phyloP scores from a whole-genome alignment of 2,329 filamentous ascomycete genomes.

The Diaporthe citri region DNA sequence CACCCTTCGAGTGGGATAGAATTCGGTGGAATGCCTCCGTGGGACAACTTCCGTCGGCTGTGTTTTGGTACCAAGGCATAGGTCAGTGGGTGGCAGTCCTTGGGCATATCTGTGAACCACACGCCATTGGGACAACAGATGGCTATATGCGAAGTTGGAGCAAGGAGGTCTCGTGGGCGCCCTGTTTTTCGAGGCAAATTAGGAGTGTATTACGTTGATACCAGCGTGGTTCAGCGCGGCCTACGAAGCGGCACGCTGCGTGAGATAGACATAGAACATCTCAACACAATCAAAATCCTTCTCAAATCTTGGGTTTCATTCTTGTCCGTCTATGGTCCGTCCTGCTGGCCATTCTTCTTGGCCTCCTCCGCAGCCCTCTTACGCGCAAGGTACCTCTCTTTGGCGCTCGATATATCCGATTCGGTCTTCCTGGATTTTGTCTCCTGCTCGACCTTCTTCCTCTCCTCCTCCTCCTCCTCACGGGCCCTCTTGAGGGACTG shows the following conservation, averaged over 20 bases:
- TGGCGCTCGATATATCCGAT: constrained; percentile 80
- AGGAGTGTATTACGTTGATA: not conserved
- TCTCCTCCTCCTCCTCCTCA: constrained; percentile 76
- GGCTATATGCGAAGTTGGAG: not conserved
- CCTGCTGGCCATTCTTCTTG: constrained; percentile 62
- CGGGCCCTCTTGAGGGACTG: constrained; percentile 78
- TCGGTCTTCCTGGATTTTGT: constrained; percentile 85
- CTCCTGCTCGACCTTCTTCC: constrained; percentile 71
- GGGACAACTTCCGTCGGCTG: not conserved
- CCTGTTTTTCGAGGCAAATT: not conserved
- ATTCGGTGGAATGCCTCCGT: too few relatives aligned
- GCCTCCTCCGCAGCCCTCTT: constrained; percentile 81
- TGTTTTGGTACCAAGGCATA: not conserved
- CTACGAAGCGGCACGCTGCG: not conserved
- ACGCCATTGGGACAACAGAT: not conserved
- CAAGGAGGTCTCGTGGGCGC: too few relatives aligned
- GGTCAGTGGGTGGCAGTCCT: not conserved
- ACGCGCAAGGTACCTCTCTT: constrained; percentile 82
- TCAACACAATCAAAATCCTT: not conserved
- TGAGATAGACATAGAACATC: constrained; percentile 15
- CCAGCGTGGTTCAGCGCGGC: not conserved
- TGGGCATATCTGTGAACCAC: not conserved
- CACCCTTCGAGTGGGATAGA: not conserved
- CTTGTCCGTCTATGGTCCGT: constrained; percentile 40
- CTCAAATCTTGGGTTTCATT: constrained; percentile 30